Evolutionary conservation across 441 rosid species (phyloP), one percentile per base, ranked within the genome.

Genomic region (Adansonia grandidieri): DNA sequence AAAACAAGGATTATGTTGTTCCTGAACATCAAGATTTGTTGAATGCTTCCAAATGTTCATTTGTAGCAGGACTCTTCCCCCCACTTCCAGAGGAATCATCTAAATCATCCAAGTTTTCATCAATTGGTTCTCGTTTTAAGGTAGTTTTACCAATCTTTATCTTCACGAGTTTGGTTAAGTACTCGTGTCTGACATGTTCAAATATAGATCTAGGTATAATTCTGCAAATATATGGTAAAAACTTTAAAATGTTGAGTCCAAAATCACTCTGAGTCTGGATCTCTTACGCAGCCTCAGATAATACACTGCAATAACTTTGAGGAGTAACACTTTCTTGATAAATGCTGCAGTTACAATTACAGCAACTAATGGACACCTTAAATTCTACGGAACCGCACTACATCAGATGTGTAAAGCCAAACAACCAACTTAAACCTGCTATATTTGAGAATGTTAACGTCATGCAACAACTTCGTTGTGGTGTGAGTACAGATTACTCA

Each of bases 71-170:
- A 76, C 98, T 97, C 86, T 96, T 94, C 79, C 98, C 98, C 80
- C 91, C 82, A 84, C 92, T 85, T 71, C 93, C 97, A 11, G 99
- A 91, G 83, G 99, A 96, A 85, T 79, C 98, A 77, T 88, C 90
- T 62, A 94, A 97, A 87, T 94, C 98, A 63, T 89, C 99, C 45
- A 97, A 97, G 88, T 97, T 97, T 80, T 92, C 99, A 20, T 97
- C 99, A 15, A 97, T 97, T 6, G 98, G 98, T 20, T 92, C 99
- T 78, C 98, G 99, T 53, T 97, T 97, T 78, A 97, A 96, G 97
- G 99, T 94, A 80, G 19, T 2, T 63, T 70, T 71, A 62, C 74
- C 77, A 86, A 76, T 50, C 66, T 22, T 76, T 63, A 15, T 75
- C 10, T 8, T 73, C 37, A 42, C 2, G 47, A 22, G 24, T 19